phyloP scores from a whole-genome alignment of 2,329 filamentous ascomycete genomes.

The Rugonectria rugulosa region DNA sequence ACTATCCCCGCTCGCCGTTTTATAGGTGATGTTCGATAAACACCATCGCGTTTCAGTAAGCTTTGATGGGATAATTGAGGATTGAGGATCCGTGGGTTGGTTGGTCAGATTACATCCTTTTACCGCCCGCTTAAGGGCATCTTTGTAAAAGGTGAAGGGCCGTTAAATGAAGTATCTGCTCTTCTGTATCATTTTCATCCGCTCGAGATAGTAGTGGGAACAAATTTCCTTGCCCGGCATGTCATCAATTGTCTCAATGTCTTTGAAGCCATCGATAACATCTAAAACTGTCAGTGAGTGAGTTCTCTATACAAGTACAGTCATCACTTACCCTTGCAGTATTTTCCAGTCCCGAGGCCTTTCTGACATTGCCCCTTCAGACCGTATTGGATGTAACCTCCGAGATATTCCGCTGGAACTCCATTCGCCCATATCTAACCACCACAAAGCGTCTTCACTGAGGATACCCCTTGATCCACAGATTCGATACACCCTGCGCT shows the following conservation, averaged over 20 bases:
- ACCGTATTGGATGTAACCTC: too few relatives aligned
- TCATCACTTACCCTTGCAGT: too few relatives aligned
- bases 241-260: background rate
- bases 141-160: conserved; percentile 2
- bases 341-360: too few relatives aligned
- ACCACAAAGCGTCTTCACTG: too few relatives aligned
- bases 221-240: background rate
- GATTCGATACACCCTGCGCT: too few relatives aligned
- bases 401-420: too few relatives aligned
- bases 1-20: background rate
- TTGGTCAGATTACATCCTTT: conserved; percentile 2
- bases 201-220: conserved; percentile 37
- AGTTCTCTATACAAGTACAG: too few relatives aligned
- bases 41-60: background rate
- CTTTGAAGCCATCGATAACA: background rate
- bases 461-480: too few relatives aligned
- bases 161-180: conserved; percentile 23
- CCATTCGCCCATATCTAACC: too few relatives aligned
- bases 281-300: too few relatives aligned
- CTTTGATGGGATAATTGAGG: background rate
- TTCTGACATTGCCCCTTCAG: too few relatives aligned
- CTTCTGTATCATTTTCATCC: conserved; percentile 27
- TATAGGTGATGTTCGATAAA: background rate
- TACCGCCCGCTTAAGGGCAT: conserved; percentile 12
- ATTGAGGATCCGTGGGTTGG: background rate